Evolutionary conservation across 495 filamentous ascomycete genomes (phyloP), one percentile per base, ranked within the genome.

Genomic region (Glarea lozoyensis): DNA sequence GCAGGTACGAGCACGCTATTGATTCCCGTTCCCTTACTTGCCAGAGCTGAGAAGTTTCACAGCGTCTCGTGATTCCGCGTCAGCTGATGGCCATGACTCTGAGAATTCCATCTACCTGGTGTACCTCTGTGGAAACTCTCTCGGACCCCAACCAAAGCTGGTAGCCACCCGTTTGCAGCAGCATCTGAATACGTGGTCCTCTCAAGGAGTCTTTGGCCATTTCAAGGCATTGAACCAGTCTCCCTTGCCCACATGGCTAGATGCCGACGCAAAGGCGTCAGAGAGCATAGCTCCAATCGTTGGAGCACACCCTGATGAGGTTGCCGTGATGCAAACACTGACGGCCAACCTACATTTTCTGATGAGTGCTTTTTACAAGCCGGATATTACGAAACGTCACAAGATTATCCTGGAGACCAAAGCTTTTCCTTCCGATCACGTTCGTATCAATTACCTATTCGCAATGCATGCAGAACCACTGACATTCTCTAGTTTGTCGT

Each of bases 121-220:
- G 54, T 98, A 98, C 60, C 72, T 98, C 31, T 95, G 89, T 56
- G 92, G 92, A n/a, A 95, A 98, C 65, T 98, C 92, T 3, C 72
- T 98, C 9, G 92, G 92, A 31, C 72, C 93, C 23, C 92, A 97
- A 57, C 93, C 92, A 27, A 76, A 74, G 43, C 71, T 73, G 42
- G 87, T 81, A 2, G 67, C 72, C 31, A 64, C 70, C 12, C 82
- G 86, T 49, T 73, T 98, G 52, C 69, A 78, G 30, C 73, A 80
- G 40, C 89, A 94, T 56, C 76, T 98, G 22, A 64, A 72, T 17
- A 84, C 87, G 11, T 98, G 92, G 92, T 85, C 84, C 2, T 83
- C 81, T 1, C 92, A 94, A 57, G 92, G 83, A n/a, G 92, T 98
- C 13, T 81, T 80, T 33, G 92, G 90, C 0, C 92, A 98, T 66